Evolutionary conservation across 768 basidiomycete genomes (phyloP), one percentile per base, ranked within the genome.

Genomic region (Naganishia vaughanmartiniae): DNA sequence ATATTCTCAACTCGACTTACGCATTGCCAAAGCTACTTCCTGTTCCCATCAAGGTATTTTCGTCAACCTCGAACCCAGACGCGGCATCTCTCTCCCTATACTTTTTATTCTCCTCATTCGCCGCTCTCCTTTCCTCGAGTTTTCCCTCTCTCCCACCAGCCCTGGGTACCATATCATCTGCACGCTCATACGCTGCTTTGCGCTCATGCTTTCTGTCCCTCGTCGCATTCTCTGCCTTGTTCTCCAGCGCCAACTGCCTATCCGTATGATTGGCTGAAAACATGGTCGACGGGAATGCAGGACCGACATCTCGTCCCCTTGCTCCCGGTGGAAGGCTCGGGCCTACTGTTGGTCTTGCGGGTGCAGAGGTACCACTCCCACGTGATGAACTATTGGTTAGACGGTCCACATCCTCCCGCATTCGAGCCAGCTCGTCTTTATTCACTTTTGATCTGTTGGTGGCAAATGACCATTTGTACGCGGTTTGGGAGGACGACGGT

Each of bases 401-500:
- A 1, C 80, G 82, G 55, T 80, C 83, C 4, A 92, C 88, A 66
- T 87, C 85, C 67, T 85, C 85, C 30, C 89, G 86, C 1, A 86
- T 86, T 21, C 83, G 81, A 17, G 84, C 85, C n/a, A 91, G 78
- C 0, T 87, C 86, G 0, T 85, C 85, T 15, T 79, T 80, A 42
- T 92, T 89, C 0, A 84, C 85, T n/a, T 84, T 83, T 24, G 86
- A 86, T 2, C 83, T 77, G 69, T 90, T 90, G 24, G 87, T 85
- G 2, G 89, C 88, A 76, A 94, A 93, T 0, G 87, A 87, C 92
- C 92, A 94, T 82, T 90, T 92, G 81, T 92, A 93, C 0, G 85
- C 87, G 5, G 93, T 94, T 70, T 90, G 88, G 55, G 86, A 84
- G 39, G 87, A 88, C 2, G 90, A 87, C 9, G 86, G 76, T 39